Conservation (phyloP, 2,329 filamentous ascomycete genomes). For the Fusarium albidum region DNA sequence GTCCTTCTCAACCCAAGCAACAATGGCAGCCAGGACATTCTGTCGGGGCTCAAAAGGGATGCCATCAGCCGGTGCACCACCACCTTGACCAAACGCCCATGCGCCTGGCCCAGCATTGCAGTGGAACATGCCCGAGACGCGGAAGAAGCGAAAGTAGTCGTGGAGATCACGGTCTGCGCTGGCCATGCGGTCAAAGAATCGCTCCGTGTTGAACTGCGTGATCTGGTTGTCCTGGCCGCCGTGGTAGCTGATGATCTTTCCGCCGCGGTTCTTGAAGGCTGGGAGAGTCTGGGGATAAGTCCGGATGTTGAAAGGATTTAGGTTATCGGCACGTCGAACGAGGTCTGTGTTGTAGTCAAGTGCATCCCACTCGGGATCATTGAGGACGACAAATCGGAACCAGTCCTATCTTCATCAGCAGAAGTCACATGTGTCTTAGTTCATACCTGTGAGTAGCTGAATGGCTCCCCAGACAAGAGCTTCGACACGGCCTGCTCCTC, state of each 20-base stretch:
- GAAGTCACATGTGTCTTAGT: too few species aligned
- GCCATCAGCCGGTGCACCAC: slow-evolving; percentile 26
- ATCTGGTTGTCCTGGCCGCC: slow-evolving; percentile 28
- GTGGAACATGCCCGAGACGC: slow-evolving; percentile 61
- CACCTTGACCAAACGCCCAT: slow-evolving; percentile 39
- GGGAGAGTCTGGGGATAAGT: slow-evolving; percentile 8
- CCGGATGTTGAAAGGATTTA: slow-evolving; percentile 18
- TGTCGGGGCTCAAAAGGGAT: slow-evolving; percentile 43
- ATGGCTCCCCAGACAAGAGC: slow-evolving; percentile 15
- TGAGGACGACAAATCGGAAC: slow-evolving; percentile 22
- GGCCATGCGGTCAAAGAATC: slow-evolving; percentile 35
- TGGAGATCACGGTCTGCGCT: slow-evolving; percentile 45
- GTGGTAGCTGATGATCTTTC: slow-evolving; percentile 20
- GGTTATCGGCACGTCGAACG: slow-evolving; percentile 2
- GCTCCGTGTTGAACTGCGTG: slow-evolving; percentile 30
- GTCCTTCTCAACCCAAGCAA: slow-evolving; percentile 57
- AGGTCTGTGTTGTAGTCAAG: slow-evolving; percentile 8
- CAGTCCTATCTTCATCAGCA: slow-evolving; percentile 1
- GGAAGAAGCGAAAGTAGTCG: slow-evolving; percentile 61
- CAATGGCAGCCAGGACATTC: slow-evolving; percentile 57
- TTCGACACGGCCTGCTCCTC: slow-evolving; percentile 12
- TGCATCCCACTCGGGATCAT: slow-evolving; percentile 11
- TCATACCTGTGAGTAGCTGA: slow-evolving; percentile 10
- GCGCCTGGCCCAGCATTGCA: slow-evolving; percentile 57
- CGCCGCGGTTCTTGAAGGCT: slow-evolving; percentile 20